Evolutionary conservation across 1,139 yeast species (phyloP), one percentile per base, ranked within the genome.

Genomic region (Yamadazyma trypodendri): DNA sequence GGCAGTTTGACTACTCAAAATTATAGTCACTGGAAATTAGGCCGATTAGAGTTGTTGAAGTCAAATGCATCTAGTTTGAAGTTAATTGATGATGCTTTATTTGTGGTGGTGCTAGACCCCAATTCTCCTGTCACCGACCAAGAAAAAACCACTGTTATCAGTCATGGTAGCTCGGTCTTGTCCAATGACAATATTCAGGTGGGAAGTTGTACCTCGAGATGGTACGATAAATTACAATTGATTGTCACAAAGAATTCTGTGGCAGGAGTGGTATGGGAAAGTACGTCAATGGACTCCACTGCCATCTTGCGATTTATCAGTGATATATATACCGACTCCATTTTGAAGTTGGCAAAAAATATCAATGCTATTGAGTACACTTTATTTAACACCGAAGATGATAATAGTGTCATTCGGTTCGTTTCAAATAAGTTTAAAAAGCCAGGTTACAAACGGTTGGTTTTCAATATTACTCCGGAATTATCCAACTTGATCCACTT

Each of bases 201-300:
- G 11, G 94, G 94, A 14, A 77, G 88, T 2, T 84, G 92, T 63
- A 78, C 83, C 14, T 81, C 85, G 10, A 68, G 94, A 51, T 84
- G 90, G 86, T 84, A 82, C 54, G 94, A 84, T 56, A 84, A 84
- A 54, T 60, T 84, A 37, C 90, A 84, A 55, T 54, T 84, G 31
- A 71, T 84, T 24, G 79, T 84, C 9, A 81, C 90, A 1, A 68
- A 70, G 36, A 84, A 83, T 55, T 75, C 88, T 0, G 81, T 81
- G 34, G 89, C 89, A 1, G 89, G 89, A 11, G 77, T 84, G 20
- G 81, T 82, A 24, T 84, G 90, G 86, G 77, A 71, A 48, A 80
- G 86, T 2, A 77, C 84, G 28, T 76, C 84, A n/a, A 81, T 84
- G 74, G 92, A 84, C 57, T 84, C 87, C 34, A 84, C 90, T 2